Percentiles rank a stretch among this genome's conserved stretches.
Evolutionary conservation across 1,284 basidiomycete species (phyloP).

Genomic region (Pseudozyma hubeiensis): DNA sequence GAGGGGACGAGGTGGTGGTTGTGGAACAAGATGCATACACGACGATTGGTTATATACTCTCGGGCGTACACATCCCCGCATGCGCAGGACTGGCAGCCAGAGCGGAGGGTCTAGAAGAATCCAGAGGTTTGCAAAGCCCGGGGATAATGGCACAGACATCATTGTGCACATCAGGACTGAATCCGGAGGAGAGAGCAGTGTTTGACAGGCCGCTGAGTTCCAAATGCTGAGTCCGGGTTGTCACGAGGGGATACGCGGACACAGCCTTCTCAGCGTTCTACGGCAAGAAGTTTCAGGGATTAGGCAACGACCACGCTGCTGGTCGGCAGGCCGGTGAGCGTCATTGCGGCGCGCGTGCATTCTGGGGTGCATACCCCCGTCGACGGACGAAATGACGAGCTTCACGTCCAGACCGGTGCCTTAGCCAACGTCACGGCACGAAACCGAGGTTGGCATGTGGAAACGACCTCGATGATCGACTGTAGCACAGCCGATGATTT

Average conservation of each 20-base stretch:
- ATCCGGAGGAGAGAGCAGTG: not conserved
- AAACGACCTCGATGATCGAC: no score
- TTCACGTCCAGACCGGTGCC: no score
- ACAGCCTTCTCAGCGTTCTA: not conserved
- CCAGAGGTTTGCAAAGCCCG: conserved; percentile 9
- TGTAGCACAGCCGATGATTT: no score
- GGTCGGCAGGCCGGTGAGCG: no score
- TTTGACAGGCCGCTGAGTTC: not conserved
- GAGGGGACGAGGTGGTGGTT: not conserved
- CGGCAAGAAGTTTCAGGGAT: not conserved
- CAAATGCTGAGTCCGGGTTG: not conserved
- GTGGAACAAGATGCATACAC: not conserved
- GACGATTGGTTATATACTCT: conserved; percentile 20
- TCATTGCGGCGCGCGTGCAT: no score
- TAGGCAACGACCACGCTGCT: no score
- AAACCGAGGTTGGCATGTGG: no score
- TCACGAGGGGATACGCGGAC: not conserved
- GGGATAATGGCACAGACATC: not conserved
- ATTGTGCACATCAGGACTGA: not conserved
- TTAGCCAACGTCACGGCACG: no score
- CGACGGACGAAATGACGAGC: no score
- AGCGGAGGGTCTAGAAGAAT: conserved; percentile 19
- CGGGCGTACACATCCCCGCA: not conserved
- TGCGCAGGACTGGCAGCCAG: not conserved
- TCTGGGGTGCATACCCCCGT: no score